phyloP scores from a whole-genome alignment of 495 filamentous ascomycete genomes.

The Friedmanniomyces simplex region DNA sequence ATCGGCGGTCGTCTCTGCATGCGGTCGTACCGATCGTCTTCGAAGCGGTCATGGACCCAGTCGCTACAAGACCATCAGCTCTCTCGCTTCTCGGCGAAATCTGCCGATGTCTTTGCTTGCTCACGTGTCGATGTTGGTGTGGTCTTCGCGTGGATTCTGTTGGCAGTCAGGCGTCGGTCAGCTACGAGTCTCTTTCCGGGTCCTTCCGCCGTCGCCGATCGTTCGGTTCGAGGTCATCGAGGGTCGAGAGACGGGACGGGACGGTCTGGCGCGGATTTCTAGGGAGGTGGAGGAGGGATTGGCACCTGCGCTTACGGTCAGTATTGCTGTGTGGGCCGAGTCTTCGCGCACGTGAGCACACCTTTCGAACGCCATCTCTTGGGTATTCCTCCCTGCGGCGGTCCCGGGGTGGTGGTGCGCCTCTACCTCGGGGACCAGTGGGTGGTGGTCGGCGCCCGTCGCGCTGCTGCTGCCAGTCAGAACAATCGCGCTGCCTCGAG shows the following conservation, averaged over 20 bases:
- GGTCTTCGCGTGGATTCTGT: slow-evolving; percentile 34
- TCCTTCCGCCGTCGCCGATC: slow-evolving; percentile 3
- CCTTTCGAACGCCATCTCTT: slow-evolving; percentile 27
- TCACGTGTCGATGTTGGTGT: slow-evolving; percentile 44
- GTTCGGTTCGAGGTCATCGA: background rate
- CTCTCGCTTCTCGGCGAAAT: background rate
- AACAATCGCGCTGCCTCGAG: background rate
- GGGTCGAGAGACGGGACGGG: slow-evolving; percentile 1
- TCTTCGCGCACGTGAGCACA: background rate
- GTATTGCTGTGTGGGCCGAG: background rate
- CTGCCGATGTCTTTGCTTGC: slow-evolving; percentile 26
- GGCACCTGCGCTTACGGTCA: slow-evolving; percentile 10
- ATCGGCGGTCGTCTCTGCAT: slow-evolving; percentile 11
- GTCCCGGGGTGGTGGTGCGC: slow-evolving; percentile 5
- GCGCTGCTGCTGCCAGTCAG: background rate
- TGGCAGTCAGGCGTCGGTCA: slow-evolving; percentile 19
- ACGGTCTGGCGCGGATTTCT: background rate
- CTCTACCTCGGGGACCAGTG: background rate
- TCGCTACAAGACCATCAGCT: slow-evolving; percentile 45
- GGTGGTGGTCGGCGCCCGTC: background rate
- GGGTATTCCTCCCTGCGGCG: slow-evolving; percentile 20
- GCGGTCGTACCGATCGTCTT: slow-evolving; percentile 41
- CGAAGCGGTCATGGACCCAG: slow-evolving; percentile 84
- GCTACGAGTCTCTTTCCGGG: slow-evolving; percentile 12
- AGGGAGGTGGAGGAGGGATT: slow-evolving; percentile 17